Base-by-base conservation (phyloP, 345 rosid species). In the Populus deltoides region DNA sequence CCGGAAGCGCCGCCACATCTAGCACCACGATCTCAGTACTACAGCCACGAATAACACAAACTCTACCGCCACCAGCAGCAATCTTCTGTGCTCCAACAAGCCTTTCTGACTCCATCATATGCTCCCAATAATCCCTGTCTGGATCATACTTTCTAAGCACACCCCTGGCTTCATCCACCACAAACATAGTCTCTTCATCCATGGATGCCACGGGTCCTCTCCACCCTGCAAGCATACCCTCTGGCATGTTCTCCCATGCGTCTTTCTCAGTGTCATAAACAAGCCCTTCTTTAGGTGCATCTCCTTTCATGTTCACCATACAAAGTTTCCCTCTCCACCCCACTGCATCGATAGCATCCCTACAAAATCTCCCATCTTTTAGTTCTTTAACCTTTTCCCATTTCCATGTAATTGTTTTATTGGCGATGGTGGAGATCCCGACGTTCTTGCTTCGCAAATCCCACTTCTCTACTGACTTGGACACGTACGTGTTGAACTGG, bases 291-390 rank as follows among this genome's bases (percentile, higher is more conserved):
- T 84, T 84, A 0, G 80, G 69, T 8, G 79, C 80, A 43, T 85
- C 77, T 1, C 90, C 90, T 65, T 84, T 84, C 9, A 84, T 79
- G 73, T 87, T 85, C 5, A 89, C 91, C 91, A 85, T 81, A 75
- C 87, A 89, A 3, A 89, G 79, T 71, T 81, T 85, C 80, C 91
- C 87, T 70, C 77, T 84, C 88, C 87, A 89, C 12, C 87, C 88
- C 9, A 87, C 80, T 3, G 86, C 88, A 41, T 89, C 90, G n/a
- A 87, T 70, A 3, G 90, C 91, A 1, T 89, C 91, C 36, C 90
- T 81, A 72, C 91, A 57, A 53, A 85, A 89, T 31, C 85, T 84
- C 18, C 79, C 85, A 61, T 87, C 79, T 76, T 76, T 85, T 0
- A 89, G 65, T 36, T 70, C 83, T 20, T 69, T 68, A 67, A 81